phyloP scores from a whole-genome alignment of 1,284 basidiomycete genomes.

The Moniliella sp. region DNA sequence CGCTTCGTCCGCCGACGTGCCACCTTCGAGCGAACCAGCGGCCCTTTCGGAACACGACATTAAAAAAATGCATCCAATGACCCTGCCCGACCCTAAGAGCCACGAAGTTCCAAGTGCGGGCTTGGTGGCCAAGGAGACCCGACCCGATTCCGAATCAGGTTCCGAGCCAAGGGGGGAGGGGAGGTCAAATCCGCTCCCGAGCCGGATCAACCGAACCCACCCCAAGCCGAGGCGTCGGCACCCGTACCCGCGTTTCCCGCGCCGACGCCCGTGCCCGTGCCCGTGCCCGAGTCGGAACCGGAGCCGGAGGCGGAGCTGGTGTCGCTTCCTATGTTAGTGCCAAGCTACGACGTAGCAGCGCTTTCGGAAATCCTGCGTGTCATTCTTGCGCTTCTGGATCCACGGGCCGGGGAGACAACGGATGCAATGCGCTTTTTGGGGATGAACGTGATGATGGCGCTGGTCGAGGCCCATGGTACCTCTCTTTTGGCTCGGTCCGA shows the following conservation, averaged over 20 bases:
- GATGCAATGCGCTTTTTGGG: conserved; percentile 82
- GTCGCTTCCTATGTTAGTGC: conserved; percentile 2
- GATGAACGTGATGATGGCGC: conserved; percentile 65
- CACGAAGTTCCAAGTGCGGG: conserved; percentile 21
- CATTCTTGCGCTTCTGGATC: conserved; percentile 79
- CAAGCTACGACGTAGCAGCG: conserved; percentile 65
- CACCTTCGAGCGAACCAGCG: conserved; percentile 10
- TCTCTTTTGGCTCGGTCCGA: conserved; percentile 46
- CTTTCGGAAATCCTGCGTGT: conserved; percentile 80
- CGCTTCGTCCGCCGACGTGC: conserved; percentile 6
- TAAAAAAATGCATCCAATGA: conserved; percentile 20
- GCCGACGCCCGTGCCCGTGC: too few species aligned
- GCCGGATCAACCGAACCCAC: too few species aligned
- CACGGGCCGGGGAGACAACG: conserved; percentile 78
- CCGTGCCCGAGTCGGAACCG: too few species aligned
- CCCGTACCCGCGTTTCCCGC: too few species aligned
- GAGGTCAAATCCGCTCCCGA: too few species aligned
- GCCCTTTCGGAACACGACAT: not conserved
- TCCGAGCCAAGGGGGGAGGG: too few species aligned
- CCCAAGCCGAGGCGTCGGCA: too few species aligned
- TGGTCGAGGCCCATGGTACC: conserved; percentile 62
- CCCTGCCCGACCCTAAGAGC: conserved; percentile 33
- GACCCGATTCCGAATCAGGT: too few species aligned
- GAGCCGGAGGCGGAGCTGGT: conserved; percentile 74
- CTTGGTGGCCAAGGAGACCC: too few species aligned